These are phyloP conservation scores for Pseudogymnoascus sp. DNA, from an alignment of 2,329 filamentous ascomycete species.

Conservation along the genomic window DNA sequence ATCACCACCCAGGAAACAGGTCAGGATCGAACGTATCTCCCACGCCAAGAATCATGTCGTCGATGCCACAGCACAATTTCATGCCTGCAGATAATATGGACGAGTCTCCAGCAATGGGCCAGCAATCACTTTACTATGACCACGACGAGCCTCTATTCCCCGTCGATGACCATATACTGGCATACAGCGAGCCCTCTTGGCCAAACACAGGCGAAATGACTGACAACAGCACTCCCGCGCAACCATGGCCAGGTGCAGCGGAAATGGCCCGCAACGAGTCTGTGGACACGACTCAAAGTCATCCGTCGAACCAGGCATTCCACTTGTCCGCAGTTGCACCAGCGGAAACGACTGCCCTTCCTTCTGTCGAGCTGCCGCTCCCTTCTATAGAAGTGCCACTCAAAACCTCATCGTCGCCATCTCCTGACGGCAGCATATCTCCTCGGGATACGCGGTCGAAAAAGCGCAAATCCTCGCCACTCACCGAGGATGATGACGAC, in stretches of 20 bases:
- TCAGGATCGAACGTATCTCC: not conserved
- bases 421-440: not conserved
- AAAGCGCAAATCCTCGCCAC: not conserved
- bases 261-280: not conserved
- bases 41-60: not conserved
- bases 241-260: not conserved
- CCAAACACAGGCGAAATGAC: not conserved
- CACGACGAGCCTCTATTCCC: not conserved
- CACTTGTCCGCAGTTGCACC: too few relatives aligned
- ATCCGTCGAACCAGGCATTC: not conserved
- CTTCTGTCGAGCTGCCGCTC: not conserved
- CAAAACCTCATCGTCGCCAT: not conserved
- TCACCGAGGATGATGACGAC: not conserved
- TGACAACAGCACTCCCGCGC: not conserved
- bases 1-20: not conserved
- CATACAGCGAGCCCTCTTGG: not conserved
- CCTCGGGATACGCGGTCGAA: not conserved
- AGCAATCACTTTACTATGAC: not conserved
- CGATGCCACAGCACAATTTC: not conserved
- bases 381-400: not conserved
- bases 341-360: not conserved
- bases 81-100: not conserved
- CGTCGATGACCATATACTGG: not conserved
- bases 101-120: not conserved
- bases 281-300: not conserved